These are phyloP conservation scores for Cyclotella cryptica DNA, from an alignment of 108 stramenopile genomes.

Conservation along the genomic window DNA sequence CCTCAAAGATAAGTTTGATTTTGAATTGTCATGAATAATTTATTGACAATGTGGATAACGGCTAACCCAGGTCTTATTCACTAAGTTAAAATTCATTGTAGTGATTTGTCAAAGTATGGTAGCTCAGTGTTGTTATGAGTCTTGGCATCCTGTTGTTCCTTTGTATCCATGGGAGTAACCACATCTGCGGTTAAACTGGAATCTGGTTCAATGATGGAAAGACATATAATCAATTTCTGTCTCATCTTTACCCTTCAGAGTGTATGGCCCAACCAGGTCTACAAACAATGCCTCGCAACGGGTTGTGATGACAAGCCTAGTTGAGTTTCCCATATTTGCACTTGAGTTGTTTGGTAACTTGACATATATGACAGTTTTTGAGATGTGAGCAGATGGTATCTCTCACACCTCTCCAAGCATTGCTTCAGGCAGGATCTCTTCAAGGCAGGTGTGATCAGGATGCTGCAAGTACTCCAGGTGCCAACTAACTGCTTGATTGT, in stretches of 20 bases:
- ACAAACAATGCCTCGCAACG: slow-evolving; percentile 39
- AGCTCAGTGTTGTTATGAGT: neutral
- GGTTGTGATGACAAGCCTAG: slow-evolving; percentile 14
- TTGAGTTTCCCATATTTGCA: slow-evolving; percentile 40
- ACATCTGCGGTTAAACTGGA: slow-evolving; percentile 27
- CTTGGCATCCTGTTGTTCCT: neutral
- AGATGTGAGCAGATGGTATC: slow-evolving; percentile 6
- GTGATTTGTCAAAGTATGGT: slow-evolving; percentile 22
- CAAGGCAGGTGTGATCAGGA: neutral
- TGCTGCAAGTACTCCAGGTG: neutral
- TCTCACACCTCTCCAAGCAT: neutral
- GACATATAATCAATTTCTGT: slow-evolving; percentile 12
- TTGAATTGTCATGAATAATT: slow-evolving; percentile 11
- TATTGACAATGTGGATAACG: slow-evolving; percentile 37
- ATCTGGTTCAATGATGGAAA: slow-evolving; percentile 48
- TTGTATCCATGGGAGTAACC: neutral
- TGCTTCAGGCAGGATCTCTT: neutral
- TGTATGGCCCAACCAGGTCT: slow-evolving; percentile 44
- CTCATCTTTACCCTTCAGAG: slow-evolving; percentile 20
- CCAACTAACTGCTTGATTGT: neutral
- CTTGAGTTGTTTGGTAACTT: slow-evolving; percentile 17
- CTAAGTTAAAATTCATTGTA: neutral
- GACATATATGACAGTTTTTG: slow-evolving; percentile 31
- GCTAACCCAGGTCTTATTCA: slow-evolving; percentile 46
- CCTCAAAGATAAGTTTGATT: slow-evolving; percentile 41